Percentiles rank a stretch among this genome's conserved stretches.
Conservation (phyloP, 1,284 basidiomycete genomes). For the Exobasidium rhododendri region DNA sequence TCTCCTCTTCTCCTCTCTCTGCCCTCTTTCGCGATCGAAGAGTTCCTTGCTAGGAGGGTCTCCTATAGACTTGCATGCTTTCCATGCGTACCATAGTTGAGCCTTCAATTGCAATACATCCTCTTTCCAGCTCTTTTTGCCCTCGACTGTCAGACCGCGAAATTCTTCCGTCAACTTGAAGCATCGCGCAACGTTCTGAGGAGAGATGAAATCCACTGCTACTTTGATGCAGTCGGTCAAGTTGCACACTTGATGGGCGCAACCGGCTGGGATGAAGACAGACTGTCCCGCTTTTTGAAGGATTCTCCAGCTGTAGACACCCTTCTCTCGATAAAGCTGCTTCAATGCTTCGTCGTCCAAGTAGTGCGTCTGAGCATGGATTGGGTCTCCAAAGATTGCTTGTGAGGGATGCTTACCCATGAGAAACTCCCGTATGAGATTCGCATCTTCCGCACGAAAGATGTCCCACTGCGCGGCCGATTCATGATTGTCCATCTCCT, state of each 20-base stretch:
- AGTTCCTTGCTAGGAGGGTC: not conserved
- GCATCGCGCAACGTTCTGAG: constrained; percentile 81
- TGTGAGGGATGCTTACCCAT: not conserved
- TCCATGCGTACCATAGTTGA: constrained; percentile 82
- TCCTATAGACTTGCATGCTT: constrained; percentile 20
- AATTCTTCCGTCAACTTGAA: constrained; percentile 82
- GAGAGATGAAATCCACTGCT: constrained; percentile 91
- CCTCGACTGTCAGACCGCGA: constrained; percentile 59
- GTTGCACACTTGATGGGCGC: constrained; percentile 87
- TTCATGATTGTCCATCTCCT: constrained; percentile 37
- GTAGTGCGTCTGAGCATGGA: constrained; percentile 85
- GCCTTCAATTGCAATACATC: constrained; percentile 87
- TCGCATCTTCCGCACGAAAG: constrained; percentile 77
- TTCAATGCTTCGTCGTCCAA: constrained; percentile 69
- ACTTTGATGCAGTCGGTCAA: constrained; percentile 90
- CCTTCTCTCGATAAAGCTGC: constrained; percentile 67
- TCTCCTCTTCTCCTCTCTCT: too few relatives aligned
- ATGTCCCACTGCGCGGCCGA: constrained; percentile 81
- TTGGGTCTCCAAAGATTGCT: constrained; percentile 65
- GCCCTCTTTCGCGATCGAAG: too few relatives aligned
- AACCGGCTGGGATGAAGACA: constrained; percentile 91
- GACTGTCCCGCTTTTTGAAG: constrained; percentile 90
- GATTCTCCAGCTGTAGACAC: constrained; percentile 74
- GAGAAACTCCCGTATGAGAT: constrained; percentile 72
- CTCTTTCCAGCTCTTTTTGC: constrained; percentile 77